Conservation (phyloP, 805 yeast species). For the Yamadazyma laniorum region DNA sequence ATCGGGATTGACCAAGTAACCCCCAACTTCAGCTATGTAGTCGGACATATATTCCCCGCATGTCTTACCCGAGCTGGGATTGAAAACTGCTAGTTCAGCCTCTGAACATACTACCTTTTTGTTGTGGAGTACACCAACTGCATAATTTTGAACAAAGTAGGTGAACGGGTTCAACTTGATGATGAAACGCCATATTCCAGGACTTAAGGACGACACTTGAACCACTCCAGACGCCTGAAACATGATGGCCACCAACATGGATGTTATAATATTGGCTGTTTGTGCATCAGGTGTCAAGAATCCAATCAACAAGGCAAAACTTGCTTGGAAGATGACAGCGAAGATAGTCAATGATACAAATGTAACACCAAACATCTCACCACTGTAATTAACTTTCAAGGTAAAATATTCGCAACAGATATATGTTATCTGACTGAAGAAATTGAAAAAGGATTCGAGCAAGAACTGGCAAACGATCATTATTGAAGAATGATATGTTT, state of each 20-base stretch:
- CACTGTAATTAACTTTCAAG: slow-evolving; percentile 49
- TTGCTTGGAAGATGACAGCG: slow-evolving; percentile 24
- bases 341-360: slow-evolving; percentile 21
- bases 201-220: slow-evolving; percentile 28
- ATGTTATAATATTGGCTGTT: slow-evolving; percentile 33
- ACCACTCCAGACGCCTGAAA: slow-evolving; percentile 36
- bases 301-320: slow-evolving; percentile 35
- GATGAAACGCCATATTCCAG: slow-evolving; percentile 64
- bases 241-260: slow-evolving; percentile 29
- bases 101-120: slow-evolving; percentile 36
- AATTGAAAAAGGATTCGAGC: slow-evolving; percentile 48
- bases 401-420: slow-evolving; percentile 61
- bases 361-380: slow-evolving; percentile 40
- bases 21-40: slow-evolving; percentile 34
- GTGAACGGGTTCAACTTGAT: slow-evolving; percentile 70
- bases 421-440: slow-evolving; percentile 38
- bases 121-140: slow-evolving; percentile 27
- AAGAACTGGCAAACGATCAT: slow-evolving; percentile 39
- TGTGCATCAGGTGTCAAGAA: slow-evolving; percentile 22
- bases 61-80: slow-evolving; percentile 25
- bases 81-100: slow-evolving; percentile 21
- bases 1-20: slow-evolving; percentile 41
- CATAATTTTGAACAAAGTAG: slow-evolving; percentile 59
- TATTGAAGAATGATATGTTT: slow-evolving; percentile 43
- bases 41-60: slow-evolving; percentile 29